These are phyloP conservation scores for Pichia sp. DNA, from an alignment of 1,139 yeast species.

Conservation along the genomic window DNA sequence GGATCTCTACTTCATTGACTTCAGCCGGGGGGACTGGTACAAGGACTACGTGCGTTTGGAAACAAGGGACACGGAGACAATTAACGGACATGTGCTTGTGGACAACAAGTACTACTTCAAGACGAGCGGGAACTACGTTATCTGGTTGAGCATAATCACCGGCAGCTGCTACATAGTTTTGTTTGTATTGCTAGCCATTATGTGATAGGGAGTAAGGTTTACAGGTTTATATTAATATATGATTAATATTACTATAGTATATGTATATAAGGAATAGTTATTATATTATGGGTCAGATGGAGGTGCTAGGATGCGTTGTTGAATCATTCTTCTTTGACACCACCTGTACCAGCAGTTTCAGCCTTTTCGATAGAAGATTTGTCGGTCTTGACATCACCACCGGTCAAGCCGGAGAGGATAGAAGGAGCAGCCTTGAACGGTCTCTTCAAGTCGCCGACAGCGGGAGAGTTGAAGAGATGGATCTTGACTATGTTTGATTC, in stretches of 20 bases:
- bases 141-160: constrained; percentile 42
- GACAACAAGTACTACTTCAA: constrained; percentile 34
- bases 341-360: constrained; percentile 84
- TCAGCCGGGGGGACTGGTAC: constrained; percentile 24
- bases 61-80: not conserved
- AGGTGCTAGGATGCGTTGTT: not conserved
- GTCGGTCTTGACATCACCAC: constrained; percentile 64
- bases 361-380: constrained; percentile 82
- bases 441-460: constrained; percentile 90
- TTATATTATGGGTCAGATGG: not conserved
- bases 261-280: not conserved
- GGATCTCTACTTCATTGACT: constrained; percentile 41
- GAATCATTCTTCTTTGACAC: constrained; percentile 60
- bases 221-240: no score
- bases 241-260: not conserved
- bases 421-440: constrained; percentile 86
- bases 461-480: constrained; percentile 79
- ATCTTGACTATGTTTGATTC: constrained; percentile 91
- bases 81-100: constrained; percentile 24
- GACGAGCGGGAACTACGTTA: constrained; percentile 50
- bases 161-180: constrained; percentile 43
- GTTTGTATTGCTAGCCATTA: constrained; percentile 39
- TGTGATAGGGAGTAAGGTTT: constrained; percentile 27
- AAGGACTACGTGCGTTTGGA: constrained; percentile 8
- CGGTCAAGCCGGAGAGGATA: constrained; percentile 69